Percentiles rank a stretch among this genome's conserved stretches.
phyloP scores from a whole-genome alignment of 2,329 filamentous ascomycete genomes.

The Nothopassalora personata region DNA sequence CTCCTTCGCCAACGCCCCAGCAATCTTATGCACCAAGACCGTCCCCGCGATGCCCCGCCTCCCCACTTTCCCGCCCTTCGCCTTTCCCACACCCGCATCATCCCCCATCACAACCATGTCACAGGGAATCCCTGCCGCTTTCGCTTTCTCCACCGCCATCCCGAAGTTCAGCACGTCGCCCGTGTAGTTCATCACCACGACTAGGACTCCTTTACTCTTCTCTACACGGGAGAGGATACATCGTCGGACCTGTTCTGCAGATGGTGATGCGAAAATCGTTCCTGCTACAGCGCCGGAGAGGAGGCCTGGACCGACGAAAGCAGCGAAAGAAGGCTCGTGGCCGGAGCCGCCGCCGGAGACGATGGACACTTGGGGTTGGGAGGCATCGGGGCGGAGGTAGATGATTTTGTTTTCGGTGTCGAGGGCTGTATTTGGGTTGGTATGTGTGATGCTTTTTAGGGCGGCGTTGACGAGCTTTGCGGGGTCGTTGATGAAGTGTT shows the following conservation, averaged over 20 bases:
- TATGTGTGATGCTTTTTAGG: slow-evolving; percentile 69
- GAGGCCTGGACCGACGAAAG: slow-evolving; percentile 76
- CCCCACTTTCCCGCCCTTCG: slow-evolving; percentile 83
- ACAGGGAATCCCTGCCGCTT: slow-evolving; percentile 67
- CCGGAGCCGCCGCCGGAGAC: slow-evolving; percentile 85
- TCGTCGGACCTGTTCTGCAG: slow-evolving; percentile 73
- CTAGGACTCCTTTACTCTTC: slow-evolving; percentile 66
- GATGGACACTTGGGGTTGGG: slow-evolving; percentile 62
- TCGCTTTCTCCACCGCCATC: slow-evolving; percentile 87
- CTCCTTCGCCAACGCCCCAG: slow-evolving; percentile 72
- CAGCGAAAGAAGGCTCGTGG: slow-evolving; percentile 83
- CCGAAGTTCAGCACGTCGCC: slow-evolving; percentile 78
- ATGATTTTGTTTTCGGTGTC: slow-evolving; percentile 78
- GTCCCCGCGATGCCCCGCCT: slow-evolving; percentile 86
- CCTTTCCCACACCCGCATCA: slow-evolving; percentile 81
- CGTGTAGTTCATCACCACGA: slow-evolving; percentile 79
- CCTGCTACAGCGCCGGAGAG: slow-evolving; percentile 78
- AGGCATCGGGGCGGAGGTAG: slow-evolving; percentile 61
- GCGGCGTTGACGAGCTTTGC: slow-evolving; percentile 71
- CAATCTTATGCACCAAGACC: slow-evolving; percentile 84
- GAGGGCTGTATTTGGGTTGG: slow-evolving; percentile 76
- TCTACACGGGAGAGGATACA: slow-evolving; percentile 71
- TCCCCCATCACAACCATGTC: slow-evolving; percentile 92
- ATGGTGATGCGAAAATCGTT: slow-evolving; percentile 78
- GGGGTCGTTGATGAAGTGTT: slow-evolving; percentile 87